Conservation (phyloP, 352 stramenopile species). For the Thalassiosira livingstoniorum region DNA sequence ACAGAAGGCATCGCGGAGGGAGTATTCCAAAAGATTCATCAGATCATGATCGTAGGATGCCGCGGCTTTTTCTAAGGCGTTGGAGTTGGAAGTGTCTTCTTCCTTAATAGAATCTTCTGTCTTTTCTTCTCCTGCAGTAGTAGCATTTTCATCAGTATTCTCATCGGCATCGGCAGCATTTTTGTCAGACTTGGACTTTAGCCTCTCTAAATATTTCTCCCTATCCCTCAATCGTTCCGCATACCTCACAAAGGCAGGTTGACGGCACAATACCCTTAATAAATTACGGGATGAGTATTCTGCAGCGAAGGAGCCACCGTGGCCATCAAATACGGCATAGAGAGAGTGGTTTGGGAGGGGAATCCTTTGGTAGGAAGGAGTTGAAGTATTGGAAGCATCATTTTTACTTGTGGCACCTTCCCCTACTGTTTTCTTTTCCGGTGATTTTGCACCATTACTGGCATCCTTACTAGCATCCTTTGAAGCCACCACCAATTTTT, state of each 20-base stretch:
- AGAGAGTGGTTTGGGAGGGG: conserved; percentile 73
- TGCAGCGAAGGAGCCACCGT: conserved; percentile 84
- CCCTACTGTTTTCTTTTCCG: not conserved
- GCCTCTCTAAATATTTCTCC: conserved; percentile 40
- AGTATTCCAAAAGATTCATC: conserved; percentile 42
- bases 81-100: conserved; percentile 2
- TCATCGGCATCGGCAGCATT: not conserved
- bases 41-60: conserved; percentile 51
- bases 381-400: conserved; percentile 6
- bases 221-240: conserved; percentile 49
- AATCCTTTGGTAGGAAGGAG: conserved; percentile 32
- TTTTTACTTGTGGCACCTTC: not conserved
- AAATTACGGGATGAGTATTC: conserved; percentile 76
- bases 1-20: conserved; percentile 51
- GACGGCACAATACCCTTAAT: conserved; percentile 63
- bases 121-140: not conserved
- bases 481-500: conserved; percentile 7
- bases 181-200: conserved; percentile 6
- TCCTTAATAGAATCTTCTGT: conserved; percentile 3
- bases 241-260: conserved; percentile 71
- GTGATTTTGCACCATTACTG: not conserved
- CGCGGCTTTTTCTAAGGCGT: conserved; percentile 21
- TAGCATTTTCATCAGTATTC: conserved; percentile 21
- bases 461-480: not conserved
- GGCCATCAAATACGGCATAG: conserved; percentile 88